Base-by-base conservation (phyloP, 345 rosid species). In the Eucalyptus pumila region DNA sequence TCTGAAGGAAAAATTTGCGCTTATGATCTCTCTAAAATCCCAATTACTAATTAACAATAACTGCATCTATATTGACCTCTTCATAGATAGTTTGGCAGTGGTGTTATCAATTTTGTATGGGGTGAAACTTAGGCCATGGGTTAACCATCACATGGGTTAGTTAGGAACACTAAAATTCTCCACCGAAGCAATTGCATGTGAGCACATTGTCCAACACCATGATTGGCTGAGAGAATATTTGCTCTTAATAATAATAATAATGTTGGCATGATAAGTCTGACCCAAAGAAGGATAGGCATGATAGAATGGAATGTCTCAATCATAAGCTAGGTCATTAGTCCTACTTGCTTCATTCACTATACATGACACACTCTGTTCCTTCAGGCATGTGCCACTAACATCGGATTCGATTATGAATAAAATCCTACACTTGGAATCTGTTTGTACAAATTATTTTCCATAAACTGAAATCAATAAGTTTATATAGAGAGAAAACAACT, bases 401-500 rank as follows among this genome's bases (percentile, higher is more conserved):
- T 62, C 1, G 17, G 69, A 23, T 62, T 30, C 34, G 0, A 30
- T 62, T 56, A 4, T 24, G 30, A 56, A 56, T 24, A 10, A 56
- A 56, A 56, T 23, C 6, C 13, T 56, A 56, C 6, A 56, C 6
- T 56, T 56, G 27, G 27, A 60, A 60, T 60, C 32, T 4, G 0
- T 60, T 12, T 60, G 32, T 3, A 30, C 1, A 2, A 12, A 60
- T 6, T 30, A 1, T 60, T 60, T 60, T 60, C 16, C 7, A n/a
- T 11, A 3, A 60, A 60, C 3, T 60, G 1, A 27, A 60, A 60
- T 26, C 14, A 60, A 60, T 27, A 60, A 60, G 0, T 4, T 60
- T 60, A 60, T 0, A 60, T 60, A 0, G 0, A 27, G 7, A 7
- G 14, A 60, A 60, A 60, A 3, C 4, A 3, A 60, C n/a, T 27